A percentile compares a stretch with the other conserved stretches of the same genome.
These are phyloP conservation scores for Neocallimastix lanati DNA, from an alignment of 192 early-diverging fungal species.

Conservation along the genomic window DNA sequence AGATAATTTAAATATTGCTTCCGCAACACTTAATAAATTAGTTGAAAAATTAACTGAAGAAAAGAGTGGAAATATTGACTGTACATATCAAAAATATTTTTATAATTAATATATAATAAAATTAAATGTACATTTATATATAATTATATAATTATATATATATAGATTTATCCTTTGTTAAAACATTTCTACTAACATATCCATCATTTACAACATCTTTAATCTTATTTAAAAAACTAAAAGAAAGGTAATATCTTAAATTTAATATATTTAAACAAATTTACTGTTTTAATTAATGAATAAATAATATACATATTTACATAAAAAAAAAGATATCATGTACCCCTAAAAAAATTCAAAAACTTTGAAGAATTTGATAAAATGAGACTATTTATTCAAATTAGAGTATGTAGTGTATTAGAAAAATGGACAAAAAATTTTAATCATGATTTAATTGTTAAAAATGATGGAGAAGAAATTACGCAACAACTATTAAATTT, in stretches of 20 bases:
- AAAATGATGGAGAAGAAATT: slow-evolving; percentile 3
- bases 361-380: slow-evolving; percentile 11
- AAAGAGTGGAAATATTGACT: slow-evolving; percentile 5
- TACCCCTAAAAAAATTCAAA: slow-evolving; percentile 2
- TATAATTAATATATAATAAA: too few species aligned
- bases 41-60: slow-evolving; percentile 11
- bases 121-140: too few species aligned
- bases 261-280: too few species aligned
- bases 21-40: slow-evolving; percentile 10
- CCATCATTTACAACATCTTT: slow-evolving; percentile 14
- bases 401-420: slow-evolving; percentile 15
- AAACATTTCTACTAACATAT: slow-evolving; percentile 19
- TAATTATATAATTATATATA: background rate
- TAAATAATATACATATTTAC: too few species aligned
- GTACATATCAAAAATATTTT: background rate
- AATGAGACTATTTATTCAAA: slow-evolving; percentile 11
- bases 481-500: slow-evolving; percentile 6
- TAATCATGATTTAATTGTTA: slow-evolving; percentile 8
- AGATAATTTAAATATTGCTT: slow-evolving; percentile 1
- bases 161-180: slow-evolving; percentile 14
- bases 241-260: slow-evolving; percentile 6
- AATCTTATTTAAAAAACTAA: slow-evolving; percentile 8
- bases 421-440: slow-evolving; percentile 17
- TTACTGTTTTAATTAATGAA: too few species aligned
- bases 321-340: slow-evolving; percentile 10